Percentiles rank a stretch among this genome's conserved stretches.
These are phyloP conservation scores for Leucosporidium yakuticum DNA, from an alignment of 768 basidiomycete species.

Conservation along the genomic window DNA sequence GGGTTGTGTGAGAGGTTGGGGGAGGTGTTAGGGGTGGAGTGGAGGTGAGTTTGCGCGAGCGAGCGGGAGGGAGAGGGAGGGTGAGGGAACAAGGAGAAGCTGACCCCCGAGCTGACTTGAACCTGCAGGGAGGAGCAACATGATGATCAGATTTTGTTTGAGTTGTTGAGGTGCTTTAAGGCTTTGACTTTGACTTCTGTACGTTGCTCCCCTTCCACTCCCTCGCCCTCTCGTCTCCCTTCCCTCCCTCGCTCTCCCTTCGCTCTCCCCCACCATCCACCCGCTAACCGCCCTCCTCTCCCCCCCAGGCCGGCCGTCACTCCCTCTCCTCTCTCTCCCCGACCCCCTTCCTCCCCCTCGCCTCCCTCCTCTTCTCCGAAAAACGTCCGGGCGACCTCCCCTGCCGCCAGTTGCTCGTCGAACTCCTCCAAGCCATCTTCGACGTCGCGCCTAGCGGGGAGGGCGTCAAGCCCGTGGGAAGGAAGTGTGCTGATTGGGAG, in stretches of 20 bases:
- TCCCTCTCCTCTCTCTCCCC: conserved; percentile 86
- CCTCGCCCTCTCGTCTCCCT: neutral
- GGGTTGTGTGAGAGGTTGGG: conserved; percentile 75
- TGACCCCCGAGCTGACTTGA: neutral
- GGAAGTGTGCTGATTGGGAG: too few species aligned
- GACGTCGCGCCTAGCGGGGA: conserved; percentile 65
- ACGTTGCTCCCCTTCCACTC: conserved; percentile 15
- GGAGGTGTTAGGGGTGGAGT: conserved; percentile 89
- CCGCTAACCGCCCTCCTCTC: too few species aligned
- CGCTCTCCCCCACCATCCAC: too few species aligned
- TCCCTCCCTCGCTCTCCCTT: too few species aligned
- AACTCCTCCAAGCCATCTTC: conserved; percentile 77
- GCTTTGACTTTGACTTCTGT: conserved; percentile 65
- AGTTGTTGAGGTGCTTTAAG: conserved; percentile 87
- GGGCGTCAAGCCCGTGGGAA: neutral
- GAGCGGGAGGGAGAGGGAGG: too few species aligned
- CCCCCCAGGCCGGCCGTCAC: conserved; percentile 65
- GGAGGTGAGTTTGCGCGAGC: conserved; percentile 59
- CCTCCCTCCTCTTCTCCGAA: conserved; percentile 84
- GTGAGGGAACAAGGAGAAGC: neutral
- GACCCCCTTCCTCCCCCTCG: conserved; percentile 75
- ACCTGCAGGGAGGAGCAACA: conserved; percentile 82
- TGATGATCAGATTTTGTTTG: conserved; percentile 88
- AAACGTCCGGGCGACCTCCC: conserved; percentile 95
- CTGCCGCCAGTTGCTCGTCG: conserved; percentile 81